These are phyloP conservation scores for Globisporangium polare DNA, from an alignment of 352 stramenopile species.

Conservation along the genomic window DNA sequence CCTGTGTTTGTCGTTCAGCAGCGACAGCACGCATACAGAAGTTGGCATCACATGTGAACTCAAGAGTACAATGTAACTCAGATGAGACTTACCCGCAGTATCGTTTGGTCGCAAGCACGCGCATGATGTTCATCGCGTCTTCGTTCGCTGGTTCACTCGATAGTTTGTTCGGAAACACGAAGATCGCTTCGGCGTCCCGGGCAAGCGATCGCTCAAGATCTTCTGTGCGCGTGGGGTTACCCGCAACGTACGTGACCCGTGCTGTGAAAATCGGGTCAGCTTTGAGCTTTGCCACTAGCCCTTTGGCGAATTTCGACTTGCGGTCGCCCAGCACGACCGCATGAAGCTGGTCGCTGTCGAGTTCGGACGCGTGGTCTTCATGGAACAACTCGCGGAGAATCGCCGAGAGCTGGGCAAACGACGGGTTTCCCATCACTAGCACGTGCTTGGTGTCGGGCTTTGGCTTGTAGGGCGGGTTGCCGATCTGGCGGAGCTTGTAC, in stretches of 20 bases:
- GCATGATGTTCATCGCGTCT: slow-evolving; percentile 85
- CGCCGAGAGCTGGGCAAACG: slow-evolving; percentile 74
- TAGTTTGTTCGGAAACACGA: slow-evolving; percentile 84
- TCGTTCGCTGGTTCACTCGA: slow-evolving; percentile 64
- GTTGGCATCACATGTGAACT: too few species aligned
- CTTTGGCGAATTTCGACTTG: slow-evolving; percentile 69
- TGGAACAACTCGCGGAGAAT: slow-evolving; percentile 88
- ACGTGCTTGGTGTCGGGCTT: slow-evolving; percentile 71
- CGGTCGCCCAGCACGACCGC: slow-evolving; percentile 68
- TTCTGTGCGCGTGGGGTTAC: slow-evolving; percentile 57
- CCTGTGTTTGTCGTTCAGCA: slow-evolving; percentile 19
- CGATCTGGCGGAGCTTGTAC: slow-evolving; percentile 77
- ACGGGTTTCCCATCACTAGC: slow-evolving; percentile 81
- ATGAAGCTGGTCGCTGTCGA: slow-evolving; percentile 46
- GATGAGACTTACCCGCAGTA: slow-evolving; percentile 51
- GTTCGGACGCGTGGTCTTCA: slow-evolving; percentile 60
- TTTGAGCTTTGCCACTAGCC: slow-evolving; percentile 66
- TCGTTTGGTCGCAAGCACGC: slow-evolving; percentile 62
- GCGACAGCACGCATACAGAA: background rate
- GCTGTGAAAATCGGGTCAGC: slow-evolving; percentile 76
- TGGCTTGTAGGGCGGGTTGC: slow-evolving; percentile 69
- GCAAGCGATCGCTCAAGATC: slow-evolving; percentile 70
- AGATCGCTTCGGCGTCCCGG: slow-evolving; percentile 58
- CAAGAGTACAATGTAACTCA: background rate
- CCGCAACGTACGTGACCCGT: slow-evolving; percentile 77